A percentile compares a stretch with the other conserved stretches of the same genome.
Evolutionary conservation across 1,284 basidiomycete genomes (phyloP).

Genomic region (Schizophyllum amplum): DNA sequence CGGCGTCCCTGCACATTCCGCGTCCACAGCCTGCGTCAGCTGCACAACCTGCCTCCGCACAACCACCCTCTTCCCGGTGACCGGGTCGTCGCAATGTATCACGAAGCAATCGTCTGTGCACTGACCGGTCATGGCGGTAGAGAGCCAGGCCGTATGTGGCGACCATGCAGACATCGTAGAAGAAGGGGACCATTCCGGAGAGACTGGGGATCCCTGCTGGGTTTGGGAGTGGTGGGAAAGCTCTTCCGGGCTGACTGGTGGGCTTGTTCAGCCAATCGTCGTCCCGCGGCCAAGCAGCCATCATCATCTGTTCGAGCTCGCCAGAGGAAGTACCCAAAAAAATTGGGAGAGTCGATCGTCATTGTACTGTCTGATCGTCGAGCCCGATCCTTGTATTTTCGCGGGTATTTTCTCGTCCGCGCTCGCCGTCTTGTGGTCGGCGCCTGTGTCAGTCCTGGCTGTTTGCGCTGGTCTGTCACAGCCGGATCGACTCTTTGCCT

Average conservation of each 20-base stretch:
- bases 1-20: neutral
- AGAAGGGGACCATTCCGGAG: neutral
- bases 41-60: neutral
- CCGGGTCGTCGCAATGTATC: slow-evolving; percentile 8
- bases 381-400: neutral
- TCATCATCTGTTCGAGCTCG: neutral
- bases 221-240: neutral
- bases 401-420: no score
- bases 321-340: neutral
- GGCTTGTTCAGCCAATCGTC: neutral
- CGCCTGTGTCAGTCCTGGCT: no score
- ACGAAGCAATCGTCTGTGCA: slow-evolving; percentile 13
- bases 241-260: neutral
- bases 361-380: neutral
- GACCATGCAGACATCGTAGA: neutral
- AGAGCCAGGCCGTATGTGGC: neutral
- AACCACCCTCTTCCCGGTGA: neutral
- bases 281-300: neutral
- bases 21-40: slow-evolving; percentile 3
- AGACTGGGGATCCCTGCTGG: neutral
- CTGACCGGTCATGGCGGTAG: slow-evolving; percentile 3
- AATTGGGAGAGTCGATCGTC: neutral
- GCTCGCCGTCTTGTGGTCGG: no score
- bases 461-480: neutral
- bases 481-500: neutral